Conservation (phyloP, 1,284 basidiomycete genomes). For the Coriolopsis trogii region DNA sequence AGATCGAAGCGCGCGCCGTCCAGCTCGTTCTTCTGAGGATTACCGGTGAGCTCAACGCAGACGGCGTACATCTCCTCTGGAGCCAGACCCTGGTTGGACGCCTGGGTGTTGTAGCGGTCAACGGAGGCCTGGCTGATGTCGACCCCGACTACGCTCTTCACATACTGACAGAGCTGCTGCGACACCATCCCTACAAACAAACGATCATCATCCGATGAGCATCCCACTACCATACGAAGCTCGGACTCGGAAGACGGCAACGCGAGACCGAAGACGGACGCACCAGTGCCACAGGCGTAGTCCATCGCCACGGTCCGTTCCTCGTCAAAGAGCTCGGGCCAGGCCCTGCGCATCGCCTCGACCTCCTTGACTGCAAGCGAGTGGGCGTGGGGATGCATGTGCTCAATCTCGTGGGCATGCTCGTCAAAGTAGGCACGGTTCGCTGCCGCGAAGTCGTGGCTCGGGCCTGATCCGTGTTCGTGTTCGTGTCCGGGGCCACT, state of each 20-base stretch:
- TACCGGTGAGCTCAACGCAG: conserved; percentile 49
- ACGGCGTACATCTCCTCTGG: conserved; percentile 63
- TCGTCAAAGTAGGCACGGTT: conserved; percentile 39
- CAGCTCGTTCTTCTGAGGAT: conserved; percentile 49
- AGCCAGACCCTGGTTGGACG: conserved; percentile 57
- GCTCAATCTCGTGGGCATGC: conserved; percentile 24
- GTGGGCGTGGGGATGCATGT: conserved; percentile 29
- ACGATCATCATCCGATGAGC: no score
- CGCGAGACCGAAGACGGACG: conserved; percentile 13
- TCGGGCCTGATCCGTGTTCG: background rate
- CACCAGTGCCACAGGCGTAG: conserved; percentile 73
- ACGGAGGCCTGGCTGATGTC: conserved; percentile 70
- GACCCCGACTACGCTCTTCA: conserved; percentile 65
- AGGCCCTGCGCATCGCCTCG: conserved; percentile 45
- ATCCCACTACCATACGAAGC: no score
- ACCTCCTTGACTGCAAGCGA: conserved; percentile 39
- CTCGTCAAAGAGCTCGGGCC: conserved; percentile 50
- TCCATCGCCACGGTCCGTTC: conserved; percentile 63
- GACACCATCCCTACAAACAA: conserved; percentile 10
- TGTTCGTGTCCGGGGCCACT: background rate
- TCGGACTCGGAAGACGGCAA: no score
- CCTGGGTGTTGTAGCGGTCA: conserved; percentile 61
- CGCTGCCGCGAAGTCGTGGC: conserved; percentile 29
- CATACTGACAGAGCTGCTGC: conserved; percentile 48
- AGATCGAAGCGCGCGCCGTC: conserved; percentile 62